phyloP scores from a whole-genome alignment of 1,284 basidiomycete genomes.

The Cryptococcus sp. region DNA sequence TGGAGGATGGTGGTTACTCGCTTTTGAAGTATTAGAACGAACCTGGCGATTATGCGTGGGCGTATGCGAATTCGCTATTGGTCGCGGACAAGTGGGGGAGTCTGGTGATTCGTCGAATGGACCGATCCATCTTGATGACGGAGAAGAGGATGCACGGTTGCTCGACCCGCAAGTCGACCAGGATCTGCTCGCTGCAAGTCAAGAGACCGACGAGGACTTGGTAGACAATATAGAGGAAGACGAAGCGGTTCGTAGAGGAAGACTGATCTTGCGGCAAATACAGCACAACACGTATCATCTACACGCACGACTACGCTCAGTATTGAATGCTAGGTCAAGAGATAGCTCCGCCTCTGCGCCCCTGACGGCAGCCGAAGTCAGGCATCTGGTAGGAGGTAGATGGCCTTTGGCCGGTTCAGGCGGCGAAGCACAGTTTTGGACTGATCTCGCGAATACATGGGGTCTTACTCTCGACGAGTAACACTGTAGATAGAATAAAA shows the following conservation, averaged over 20 bases:
- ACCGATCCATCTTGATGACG: slow-evolving; percentile 23
- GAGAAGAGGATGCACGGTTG: slow-evolving; percentile 38
- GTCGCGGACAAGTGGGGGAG: slow-evolving; percentile 27
- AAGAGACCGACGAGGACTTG: slow-evolving; percentile 11
- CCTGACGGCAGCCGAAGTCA: slow-evolving; percentile 24
- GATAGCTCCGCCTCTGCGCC: slow-evolving; percentile 4
- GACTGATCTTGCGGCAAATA: slow-evolving; percentile 42
- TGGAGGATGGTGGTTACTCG: slow-evolving; percentile 40
- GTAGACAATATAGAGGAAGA: slow-evolving; percentile 21
- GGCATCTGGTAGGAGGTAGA: slow-evolving; percentile 20
- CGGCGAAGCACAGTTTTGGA: slow-evolving; percentile 34
- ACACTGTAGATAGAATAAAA: background rate
- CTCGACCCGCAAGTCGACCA: slow-evolving; percentile 21
- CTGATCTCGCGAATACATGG: slow-evolving; percentile 28
- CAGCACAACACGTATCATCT: slow-evolving; percentile 47
- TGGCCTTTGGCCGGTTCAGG: slow-evolving; percentile 15
- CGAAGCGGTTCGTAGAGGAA: slow-evolving; percentile 34
- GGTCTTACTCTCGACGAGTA: slow-evolving; percentile 10
- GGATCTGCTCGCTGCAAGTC: slow-evolving; percentile 2
- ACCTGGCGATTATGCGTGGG: slow-evolving; percentile 45
- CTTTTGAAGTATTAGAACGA: slow-evolving; percentile 39
- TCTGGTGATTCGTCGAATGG: slow-evolving; percentile 15
- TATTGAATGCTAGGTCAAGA: slow-evolving; percentile 9
- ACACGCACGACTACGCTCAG: slow-evolving; percentile 22
- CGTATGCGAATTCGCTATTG: slow-evolving; percentile 49